Evolutionary conservation across 768 basidiomycete species (phyloP).

Genomic region (Macrolepiota fuliginosa): DNA sequence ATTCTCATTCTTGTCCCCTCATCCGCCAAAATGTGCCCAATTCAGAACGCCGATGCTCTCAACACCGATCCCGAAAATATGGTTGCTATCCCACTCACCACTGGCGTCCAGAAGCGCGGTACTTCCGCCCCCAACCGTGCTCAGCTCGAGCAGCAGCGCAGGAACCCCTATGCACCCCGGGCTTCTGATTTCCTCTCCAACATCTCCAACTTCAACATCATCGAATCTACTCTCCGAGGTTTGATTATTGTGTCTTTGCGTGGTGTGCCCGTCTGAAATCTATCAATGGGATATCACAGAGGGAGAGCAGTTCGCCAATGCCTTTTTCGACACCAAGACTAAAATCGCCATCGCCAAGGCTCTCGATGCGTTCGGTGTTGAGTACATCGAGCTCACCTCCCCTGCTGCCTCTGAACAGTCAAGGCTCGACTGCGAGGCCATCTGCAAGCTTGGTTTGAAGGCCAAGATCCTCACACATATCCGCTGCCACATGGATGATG

Average conservation of each 20-base stretch:
- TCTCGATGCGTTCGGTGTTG: slow-evolving; percentile 97
- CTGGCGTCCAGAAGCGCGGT: slow-evolving; percentile 41
- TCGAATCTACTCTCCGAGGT: slow-evolving; percentile 96
- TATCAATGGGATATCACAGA: slow-evolving; percentile 44
- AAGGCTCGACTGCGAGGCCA: slow-evolving; percentile 90
- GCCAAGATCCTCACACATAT: slow-evolving; percentile 98
- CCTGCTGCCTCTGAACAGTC: slow-evolving; percentile 98
- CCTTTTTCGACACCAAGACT: slow-evolving; percentile 99
- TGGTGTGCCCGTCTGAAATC: neutral
- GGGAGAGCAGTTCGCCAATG: slow-evolving; percentile 99
- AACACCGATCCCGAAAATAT: slow-evolving; percentile 54
- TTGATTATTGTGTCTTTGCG: slow-evolving; percentile 15
- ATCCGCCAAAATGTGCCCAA: slow-evolving; percentile 57
- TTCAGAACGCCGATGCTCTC: slow-evolving; percentile 46
- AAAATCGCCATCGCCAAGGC: slow-evolving; percentile 99
- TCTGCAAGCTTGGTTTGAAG: slow-evolving; percentile 98
- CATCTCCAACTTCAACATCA: slow-evolving; percentile 92
- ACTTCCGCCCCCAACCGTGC: slow-evolving; percentile 34
- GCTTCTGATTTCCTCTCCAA: slow-evolving; percentile 92
- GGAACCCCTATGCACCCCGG: slow-evolving; percentile 87
- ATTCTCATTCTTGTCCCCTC: no score
- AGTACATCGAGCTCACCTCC: slow-evolving; percentile 99
- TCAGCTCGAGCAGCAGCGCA: slow-evolving; percentile 35
- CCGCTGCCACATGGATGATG: slow-evolving; percentile 99
- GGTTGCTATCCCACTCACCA: slow-evolving; percentile 65